Evolutionary conservation across 257 asterid species (phyloP).

Genomic region (Misopates orontium): DNA sequence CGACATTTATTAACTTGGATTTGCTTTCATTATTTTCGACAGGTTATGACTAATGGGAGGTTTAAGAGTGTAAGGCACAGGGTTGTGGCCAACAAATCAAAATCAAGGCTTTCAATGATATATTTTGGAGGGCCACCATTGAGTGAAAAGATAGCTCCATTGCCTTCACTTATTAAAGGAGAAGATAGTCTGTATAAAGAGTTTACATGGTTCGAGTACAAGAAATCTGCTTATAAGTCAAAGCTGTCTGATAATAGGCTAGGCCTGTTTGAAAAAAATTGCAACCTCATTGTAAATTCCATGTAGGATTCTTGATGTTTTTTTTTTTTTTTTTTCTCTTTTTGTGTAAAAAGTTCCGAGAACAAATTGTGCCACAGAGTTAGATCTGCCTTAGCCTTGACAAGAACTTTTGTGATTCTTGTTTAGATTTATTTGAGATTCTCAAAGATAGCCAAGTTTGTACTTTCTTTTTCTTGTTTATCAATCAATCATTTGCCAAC

Average conservation of each 20-base stretch:
- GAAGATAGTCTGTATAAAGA: conserved; percentile 62
- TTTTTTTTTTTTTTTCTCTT: too few relatives aligned
- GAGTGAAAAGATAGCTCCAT: conserved; percentile 64
- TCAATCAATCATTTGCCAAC: too few relatives aligned
- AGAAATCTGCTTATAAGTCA: conserved; percentile 52
- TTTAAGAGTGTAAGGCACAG: conserved; percentile 61
- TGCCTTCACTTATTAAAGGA: conserved; percentile 47
- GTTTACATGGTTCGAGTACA: conserved; percentile 73
- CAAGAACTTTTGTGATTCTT: too few relatives aligned
- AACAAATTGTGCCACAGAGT: too few relatives aligned
- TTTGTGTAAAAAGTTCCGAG: too few relatives aligned
- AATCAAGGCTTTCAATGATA: conserved; percentile 67
- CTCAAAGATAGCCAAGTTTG: too few relatives aligned
- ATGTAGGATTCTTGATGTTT: too few relatives aligned
- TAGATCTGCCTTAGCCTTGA: too few relatives aligned
- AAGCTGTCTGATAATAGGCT: conserved; percentile 56
- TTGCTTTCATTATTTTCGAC: not conserved
- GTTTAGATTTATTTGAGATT: too few relatives aligned
- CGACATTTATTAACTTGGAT: too few relatives aligned
- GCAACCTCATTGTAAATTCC: conserved; percentile 29
- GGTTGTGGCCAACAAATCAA: conserved; percentile 46
- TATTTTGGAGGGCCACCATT: conserved; percentile 74
- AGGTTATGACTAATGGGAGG: conserved; percentile 72
- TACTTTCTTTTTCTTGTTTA: too few relatives aligned
- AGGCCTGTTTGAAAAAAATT: conserved; percentile 54